Base-by-base conservation (phyloP, 495 filamentous ascomycete species). In the Thozetella sp. region DNA sequence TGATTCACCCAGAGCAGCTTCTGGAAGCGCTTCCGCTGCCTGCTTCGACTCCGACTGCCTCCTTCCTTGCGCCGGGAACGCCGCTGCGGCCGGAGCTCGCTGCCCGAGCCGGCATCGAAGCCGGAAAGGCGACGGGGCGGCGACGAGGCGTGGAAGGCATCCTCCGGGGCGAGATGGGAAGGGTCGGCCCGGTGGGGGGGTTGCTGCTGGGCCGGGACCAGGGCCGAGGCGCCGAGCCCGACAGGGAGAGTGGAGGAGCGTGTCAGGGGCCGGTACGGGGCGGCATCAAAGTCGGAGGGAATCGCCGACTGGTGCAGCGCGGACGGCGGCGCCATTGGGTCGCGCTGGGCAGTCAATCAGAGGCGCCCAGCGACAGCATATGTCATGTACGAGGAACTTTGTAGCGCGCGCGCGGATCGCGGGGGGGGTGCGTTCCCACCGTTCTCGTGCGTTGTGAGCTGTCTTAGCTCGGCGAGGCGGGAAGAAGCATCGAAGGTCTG, bases 1-100 rank as follows among this genome's bases (percentile, higher is more conserved):
- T 99, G 95, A 71, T 96, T 96, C 60, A 99, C 93, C 95, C 95
- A 99, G 19, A 99, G 81, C 59, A 99, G 77, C 76, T 98, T 99
- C 78, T 96, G 95, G 90, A 94, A 98, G 60, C 86, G 81, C 69
- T 84, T 80, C 61, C 89, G 79, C 63, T 90, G 87, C 43, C 87
- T 73, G 59, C 79, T 81, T 45, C 73, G 65, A 57, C 77, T 79
- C 4, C 69, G 67, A 17, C 69, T 66, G 13, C 63, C 60, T 40
- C 71, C 69, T 25, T 68, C 69, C 63, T 67, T 72, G 53, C 69
- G 71, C 45, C 80, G 67, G 65, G 66, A 52, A 48, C 64, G 66
- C 22, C 62, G 60, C 43, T 11, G 43, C 10, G 58, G 58, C 0
- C 57, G 67, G 25, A 55, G 46, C 30, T 65, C 67, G 48, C 55